Evolutionary conservation across 148 eudicot genomes (phyloP), one percentile per base, ranked within the genome.

Genomic region (Rhododendron simsii): DNA sequence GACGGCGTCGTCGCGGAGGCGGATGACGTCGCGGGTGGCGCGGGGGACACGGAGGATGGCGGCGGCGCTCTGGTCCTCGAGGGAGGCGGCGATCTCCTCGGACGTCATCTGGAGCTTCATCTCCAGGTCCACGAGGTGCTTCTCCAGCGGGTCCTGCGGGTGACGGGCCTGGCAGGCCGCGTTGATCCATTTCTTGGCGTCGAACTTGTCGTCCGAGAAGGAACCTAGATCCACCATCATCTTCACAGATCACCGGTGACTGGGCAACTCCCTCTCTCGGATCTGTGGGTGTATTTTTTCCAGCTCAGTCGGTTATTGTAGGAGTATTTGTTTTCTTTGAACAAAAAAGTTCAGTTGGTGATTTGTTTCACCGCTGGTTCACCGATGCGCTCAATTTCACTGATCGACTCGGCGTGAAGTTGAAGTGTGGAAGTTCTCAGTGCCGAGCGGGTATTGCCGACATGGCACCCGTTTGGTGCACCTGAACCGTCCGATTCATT

Each of bases 181-280:
- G 94, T 96, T 96, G 87, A 96, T 96, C 99, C 99, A 96, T 95
- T 94, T 94, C 91, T 94, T 95, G 0, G 98, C 91, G 69, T 96
- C 99, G 91, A 96, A 95, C 53, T 94, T 96, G 88, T 95, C 98
- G 87, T 95, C 98, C 2, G 98, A 92, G 85, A 94, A 96, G 8
- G 95, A 90, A 23, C 91, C 90, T 79, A 96, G 91, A 93, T 96
- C 98, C 53, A 94, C 90, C 94, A 93, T 93, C 98, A 93, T 95
- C 90, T 89, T 91, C 30, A 14, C 57, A 39, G 87, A 41, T 41
- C 45, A 41, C 45, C 57, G 7, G 11, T 44, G 59, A 80, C 13
- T 80, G 18, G 18, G 15, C 81, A 13, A 78, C 30, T 45, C 81
- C 81, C 20, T 21, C 81, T 79, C 59, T 39, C 45, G 80, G 16